Evolutionary conservation across 306 rosid genomes (phyloP).

Genomic region (Citrullus mucosospermus): DNA sequence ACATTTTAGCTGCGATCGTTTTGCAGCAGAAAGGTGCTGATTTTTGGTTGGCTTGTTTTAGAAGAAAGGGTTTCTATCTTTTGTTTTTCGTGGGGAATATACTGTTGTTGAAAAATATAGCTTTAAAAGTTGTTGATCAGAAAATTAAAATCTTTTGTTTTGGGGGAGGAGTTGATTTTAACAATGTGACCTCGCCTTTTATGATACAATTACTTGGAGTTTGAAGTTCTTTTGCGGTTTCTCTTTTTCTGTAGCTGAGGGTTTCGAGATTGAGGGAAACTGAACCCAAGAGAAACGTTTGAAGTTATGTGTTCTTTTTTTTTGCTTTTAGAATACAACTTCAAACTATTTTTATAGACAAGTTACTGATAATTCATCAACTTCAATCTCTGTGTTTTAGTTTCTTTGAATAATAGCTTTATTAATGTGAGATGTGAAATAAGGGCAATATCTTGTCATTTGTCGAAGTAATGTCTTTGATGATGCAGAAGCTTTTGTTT

Average conservation of each 20-base stretch:
- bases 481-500: conserved; percentile 12
- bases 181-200: not conserved
- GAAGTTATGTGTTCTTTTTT: not conserved
- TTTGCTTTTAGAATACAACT: not conserved
- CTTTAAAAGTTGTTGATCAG: not conserved
- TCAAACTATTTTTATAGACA: not conserved
- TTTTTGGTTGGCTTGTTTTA: not conserved
- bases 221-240: not conserved
- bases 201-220: not conserved
- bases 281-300: not conserved
- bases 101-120: not conserved
- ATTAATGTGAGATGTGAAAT: not conserved
- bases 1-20: conserved; percentile 4
- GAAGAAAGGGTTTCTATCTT: not conserved
- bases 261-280: not conserved
- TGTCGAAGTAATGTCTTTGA: not conserved
- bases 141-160: not conserved
- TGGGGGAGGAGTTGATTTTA: not conserved
- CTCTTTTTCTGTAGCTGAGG: not conserved
- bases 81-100: not conserved
- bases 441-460: not conserved
- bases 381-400: not conserved
- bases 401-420: not conserved
- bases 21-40: not conserved
- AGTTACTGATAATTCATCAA: not conserved